Conservation (phyloP, 2,329 filamentous ascomycete genomes). For the Alternaria conjuncta region DNA sequence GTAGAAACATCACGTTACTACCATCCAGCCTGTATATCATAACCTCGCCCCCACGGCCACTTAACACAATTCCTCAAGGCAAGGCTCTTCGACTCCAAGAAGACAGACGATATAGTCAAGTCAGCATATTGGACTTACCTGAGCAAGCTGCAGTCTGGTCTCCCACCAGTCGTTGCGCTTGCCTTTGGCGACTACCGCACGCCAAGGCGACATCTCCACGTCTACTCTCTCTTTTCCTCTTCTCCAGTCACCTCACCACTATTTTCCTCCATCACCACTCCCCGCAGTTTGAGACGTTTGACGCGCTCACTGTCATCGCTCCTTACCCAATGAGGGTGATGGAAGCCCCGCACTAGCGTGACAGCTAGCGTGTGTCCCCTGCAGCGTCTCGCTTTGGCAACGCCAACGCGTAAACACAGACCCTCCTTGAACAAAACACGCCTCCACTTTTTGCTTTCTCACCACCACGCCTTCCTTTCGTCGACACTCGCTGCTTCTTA, state of each 20-base stretch:
- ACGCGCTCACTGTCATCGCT: neutral
- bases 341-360: slow-evolving; percentile 13
- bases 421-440: slow-evolving; percentile 15
- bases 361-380: slow-evolving; percentile 2
- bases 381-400: slow-evolving; percentile 18
- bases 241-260: neutral
- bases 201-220: too few relatives aligned
- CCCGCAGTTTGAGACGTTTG: neutral
- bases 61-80: too few relatives aligned
- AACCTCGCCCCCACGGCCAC: too few relatives aligned
- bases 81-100: too few relatives aligned
- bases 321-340: neutral
- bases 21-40: too few relatives aligned
- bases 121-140: too few relatives aligned
- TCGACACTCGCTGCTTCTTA: slow-evolving; percentile 8
- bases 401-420: slow-evolving; percentile 18
- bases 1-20: too few relatives aligned
- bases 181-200: too few relatives aligned
- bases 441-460: slow-evolving; percentile 8
- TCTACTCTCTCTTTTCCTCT: fast-evolving
- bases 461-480: slow-evolving; percentile 12
- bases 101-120: too few relatives aligned
- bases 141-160: too few relatives aligned
- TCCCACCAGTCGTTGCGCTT: too few relatives aligned
- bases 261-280: neutral